Evolutionary conservation across 352 stramenopile species (phyloP).

Genomic region (Phytophthora nicotianae): DNA sequence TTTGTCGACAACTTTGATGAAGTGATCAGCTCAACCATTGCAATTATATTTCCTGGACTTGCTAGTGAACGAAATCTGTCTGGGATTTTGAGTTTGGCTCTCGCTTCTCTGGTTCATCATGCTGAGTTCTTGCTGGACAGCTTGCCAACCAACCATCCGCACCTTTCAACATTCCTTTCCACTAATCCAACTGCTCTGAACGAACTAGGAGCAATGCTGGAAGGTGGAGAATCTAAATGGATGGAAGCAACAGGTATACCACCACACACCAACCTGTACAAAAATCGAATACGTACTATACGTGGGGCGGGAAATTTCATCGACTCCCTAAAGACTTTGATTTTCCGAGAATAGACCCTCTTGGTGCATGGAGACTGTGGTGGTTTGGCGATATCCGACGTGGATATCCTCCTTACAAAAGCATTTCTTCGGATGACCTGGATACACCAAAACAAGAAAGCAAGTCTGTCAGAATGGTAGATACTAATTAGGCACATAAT

Average conservation of each 20-base stretch:
- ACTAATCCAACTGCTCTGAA: not conserved
- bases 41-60: not conserved
- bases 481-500: not conserved
- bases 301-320: not conserved
- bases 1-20: not conserved
- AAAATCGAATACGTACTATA: slow-evolving; percentile 4
- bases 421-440: not conserved
- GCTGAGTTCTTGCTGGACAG: not conserved
- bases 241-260: slow-evolving; percentile 7
- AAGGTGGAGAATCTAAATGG: not conserved
- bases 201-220: not conserved
- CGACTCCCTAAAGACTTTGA: not conserved
- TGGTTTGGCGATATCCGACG: not conserved
- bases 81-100: slow-evolving; percentile 1
- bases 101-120: slow-evolving; percentile 6
- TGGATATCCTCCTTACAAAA: not conserved
- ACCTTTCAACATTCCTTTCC: not conserved
- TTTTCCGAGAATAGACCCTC: not conserved
- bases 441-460: not conserved
- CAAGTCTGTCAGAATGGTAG: not conserved
- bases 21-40: not conserved
- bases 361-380: not conserved
- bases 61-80: not conserved
- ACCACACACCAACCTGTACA: slow-evolving; percentile 1
- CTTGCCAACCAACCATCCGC: not conserved